Conservation (phyloP, 2,329 filamentous ascomycete species). For the Fusarium circinatum region DNA sequence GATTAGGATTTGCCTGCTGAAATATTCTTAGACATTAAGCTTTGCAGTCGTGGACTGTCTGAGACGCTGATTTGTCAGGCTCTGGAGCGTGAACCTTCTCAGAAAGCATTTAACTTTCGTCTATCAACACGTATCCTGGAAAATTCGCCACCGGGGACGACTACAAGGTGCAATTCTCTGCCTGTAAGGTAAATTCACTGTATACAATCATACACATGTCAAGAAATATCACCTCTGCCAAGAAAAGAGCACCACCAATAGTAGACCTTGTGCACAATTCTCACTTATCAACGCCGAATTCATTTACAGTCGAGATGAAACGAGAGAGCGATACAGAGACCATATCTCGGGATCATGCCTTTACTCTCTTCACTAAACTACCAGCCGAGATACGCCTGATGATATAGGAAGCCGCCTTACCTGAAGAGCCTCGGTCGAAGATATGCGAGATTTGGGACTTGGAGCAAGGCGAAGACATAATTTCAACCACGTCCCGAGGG, state of each 20-base stretch:
- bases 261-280: no score
- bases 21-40: not conserved
- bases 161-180: not conserved
- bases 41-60: not conserved
- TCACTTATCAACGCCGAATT: not conserved
- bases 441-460: not conserved
- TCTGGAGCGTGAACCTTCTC: not conserved
- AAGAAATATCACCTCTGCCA: not conserved
- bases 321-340: no score
- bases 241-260: not conserved
- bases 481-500: not conserved
- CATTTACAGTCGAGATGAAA: not conserved
- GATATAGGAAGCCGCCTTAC: slow-evolving; percentile 2
- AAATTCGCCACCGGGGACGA: no score
- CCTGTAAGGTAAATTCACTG: no score
- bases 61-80: not conserved
- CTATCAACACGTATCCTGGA: not conserved
- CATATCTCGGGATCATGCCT: not conserved
- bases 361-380: not conserved
- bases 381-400: not conserved
- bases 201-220: not conserved
- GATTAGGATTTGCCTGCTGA: no score
- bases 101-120: not conserved
- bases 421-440: not conserved
- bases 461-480: not conserved